phyloP scores from a whole-genome alignment of 306 rosid species.

The Sphenostylis stenocarpa region DNA sequence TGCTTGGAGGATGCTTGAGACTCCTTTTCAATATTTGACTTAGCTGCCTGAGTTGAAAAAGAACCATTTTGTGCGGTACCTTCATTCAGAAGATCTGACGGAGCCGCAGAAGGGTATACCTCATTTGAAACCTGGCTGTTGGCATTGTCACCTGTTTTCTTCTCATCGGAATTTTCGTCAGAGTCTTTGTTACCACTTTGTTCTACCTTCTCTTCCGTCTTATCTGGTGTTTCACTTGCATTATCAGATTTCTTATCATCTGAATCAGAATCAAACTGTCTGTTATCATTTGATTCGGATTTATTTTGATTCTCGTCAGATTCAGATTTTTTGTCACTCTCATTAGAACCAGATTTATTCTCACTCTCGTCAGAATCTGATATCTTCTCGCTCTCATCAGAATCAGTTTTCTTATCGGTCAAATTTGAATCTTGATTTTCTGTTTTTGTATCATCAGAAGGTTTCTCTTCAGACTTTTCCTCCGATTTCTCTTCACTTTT shows the following conservation, averaged over 20 bases:
- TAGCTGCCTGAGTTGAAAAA: constrained; percentile 76
- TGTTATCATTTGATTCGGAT: constrained; percentile 20
- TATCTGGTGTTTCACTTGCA: constrained; percentile 37
- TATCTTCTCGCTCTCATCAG: constrained; percentile 38
- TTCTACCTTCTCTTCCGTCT: constrained; percentile 56
- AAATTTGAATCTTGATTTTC: constrained; percentile 43
- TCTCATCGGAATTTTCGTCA: constrained; percentile 50
- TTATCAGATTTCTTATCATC: constrained; percentile 46
- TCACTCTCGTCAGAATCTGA: constrained; percentile 36
- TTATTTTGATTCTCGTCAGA: constrained; percentile 40
- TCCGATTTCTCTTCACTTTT: constrained; percentile 37
- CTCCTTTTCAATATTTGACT: constrained; percentile 81
- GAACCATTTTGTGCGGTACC: constrained; percentile 59
- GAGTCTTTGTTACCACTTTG: constrained; percentile 48
- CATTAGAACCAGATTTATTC: constrained; percentile 37
- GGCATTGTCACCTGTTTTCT: constrained; percentile 47
- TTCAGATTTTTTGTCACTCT: constrained; percentile 27
- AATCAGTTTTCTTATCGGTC: constrained; percentile 43
- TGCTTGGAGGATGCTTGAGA: constrained; percentile 56
- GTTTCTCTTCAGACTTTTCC: constrained; percentile 43
- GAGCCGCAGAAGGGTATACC: constrained; percentile 72
- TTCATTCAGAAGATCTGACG: constrained; percentile 84
- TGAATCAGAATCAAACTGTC: constrained; percentile 27
- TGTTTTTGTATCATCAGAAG: constrained; percentile 42
- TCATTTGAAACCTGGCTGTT: constrained; percentile 51